A percentile compares a stretch with the other conserved stretches of the same genome.
Evolutionary conservation across 2,329 filamentous ascomycete species (phyloP).

Genomic region (Epichloe festucae): DNA sequence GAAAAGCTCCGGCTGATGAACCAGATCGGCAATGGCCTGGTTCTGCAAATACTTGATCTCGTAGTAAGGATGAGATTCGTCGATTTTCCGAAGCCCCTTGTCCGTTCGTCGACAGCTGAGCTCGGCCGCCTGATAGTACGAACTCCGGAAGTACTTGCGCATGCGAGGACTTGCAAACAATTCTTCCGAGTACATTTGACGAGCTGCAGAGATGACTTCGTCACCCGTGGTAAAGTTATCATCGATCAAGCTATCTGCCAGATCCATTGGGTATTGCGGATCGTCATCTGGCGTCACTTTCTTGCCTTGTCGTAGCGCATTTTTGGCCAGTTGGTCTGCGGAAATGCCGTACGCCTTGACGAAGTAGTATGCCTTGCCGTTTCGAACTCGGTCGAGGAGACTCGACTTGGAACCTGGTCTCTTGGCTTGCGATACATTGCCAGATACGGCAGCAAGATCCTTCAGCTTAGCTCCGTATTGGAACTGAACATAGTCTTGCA

Average conservation of each 20-base stretch:
- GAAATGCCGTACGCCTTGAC: slow-evolving; percentile 85
- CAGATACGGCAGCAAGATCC: slow-evolving; percentile 55
- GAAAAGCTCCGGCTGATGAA: slow-evolving; percentile 75
- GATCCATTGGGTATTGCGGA: slow-evolving; percentile 63
- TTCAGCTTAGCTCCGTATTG: slow-evolving; percentile 76
- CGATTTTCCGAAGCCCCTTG: slow-evolving; percentile 85
- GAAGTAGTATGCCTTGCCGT: slow-evolving; percentile 65
- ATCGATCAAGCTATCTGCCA: slow-evolving; percentile 68
- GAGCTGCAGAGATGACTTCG: slow-evolving; percentile 65
- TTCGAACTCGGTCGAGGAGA: slow-evolving; percentile 73
- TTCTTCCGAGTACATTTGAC: slow-evolving; percentile 83
- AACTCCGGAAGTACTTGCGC: slow-evolving; percentile 71
- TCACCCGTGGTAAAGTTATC: slow-evolving; percentile 63
- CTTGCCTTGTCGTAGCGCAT: slow-evolving; percentile 65
- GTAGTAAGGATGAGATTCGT: slow-evolving; percentile 91
- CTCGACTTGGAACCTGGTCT: slow-evolving; percentile 73
- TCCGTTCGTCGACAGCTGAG: slow-evolving; percentile 86
- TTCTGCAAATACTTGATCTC: slow-evolving; percentile 95
- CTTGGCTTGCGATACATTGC: slow-evolving; percentile 53
- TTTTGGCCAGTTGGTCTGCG: slow-evolving; percentile 77
- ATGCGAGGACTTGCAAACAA: slow-evolving; percentile 77
- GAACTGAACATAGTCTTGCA: slow-evolving; percentile 95
- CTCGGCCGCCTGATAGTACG: slow-evolving; percentile 71
- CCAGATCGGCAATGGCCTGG: slow-evolving; percentile 71
- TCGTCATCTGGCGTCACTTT: slow-evolving; percentile 80